A percentile compares a stretch with the other conserved stretches of the same genome.
These are phyloP conservation scores for Aspergillus felis DNA, from an alignment of 2,329 filamentous ascomycete genomes.

Conservation along the genomic window DNA sequence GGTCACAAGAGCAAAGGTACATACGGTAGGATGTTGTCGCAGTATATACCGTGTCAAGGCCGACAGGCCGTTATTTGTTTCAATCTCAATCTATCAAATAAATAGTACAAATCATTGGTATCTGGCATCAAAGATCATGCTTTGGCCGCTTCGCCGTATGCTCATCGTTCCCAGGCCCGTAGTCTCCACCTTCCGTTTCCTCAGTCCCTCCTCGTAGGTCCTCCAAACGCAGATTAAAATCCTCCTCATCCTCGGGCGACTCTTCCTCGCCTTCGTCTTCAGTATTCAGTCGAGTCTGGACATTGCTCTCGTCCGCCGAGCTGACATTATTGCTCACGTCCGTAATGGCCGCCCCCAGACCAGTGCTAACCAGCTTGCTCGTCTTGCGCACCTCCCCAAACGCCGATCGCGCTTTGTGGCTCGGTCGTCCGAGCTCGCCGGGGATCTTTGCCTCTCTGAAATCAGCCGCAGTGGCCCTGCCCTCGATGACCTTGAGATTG, in stretches of 20 bases:
- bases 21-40: not conserved
- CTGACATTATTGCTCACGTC: slow-evolving; percentile 24
- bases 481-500: slow-evolving; percentile 44
- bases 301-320: slow-evolving; percentile 16
- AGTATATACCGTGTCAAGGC: not conserved
- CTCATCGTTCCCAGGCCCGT: slow-evolving; percentile 13
- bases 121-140: slow-evolving; percentile 1
- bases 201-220: slow-evolving; percentile 25
- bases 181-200: slow-evolving; percentile 26
- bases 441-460: slow-evolving; percentile 26
- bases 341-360: slow-evolving; percentile 23
- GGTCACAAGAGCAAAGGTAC: not conserved
- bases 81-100: not conserved
- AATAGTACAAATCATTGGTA: not conserved
- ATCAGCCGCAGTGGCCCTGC: slow-evolving; percentile 23
- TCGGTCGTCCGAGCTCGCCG: slow-evolving; percentile 23
- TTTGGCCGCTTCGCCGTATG: slow-evolving; percentile 17
- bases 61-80: not conserved
- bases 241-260: slow-evolving; percentile 11
- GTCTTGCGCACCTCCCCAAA: slow-evolving; percentile 35
- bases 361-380: slow-evolving; percentile 38
- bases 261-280: slow-evolving; percentile 4
- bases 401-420: slow-evolving; percentile 14
- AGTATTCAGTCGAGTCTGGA: not conserved
- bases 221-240: slow-evolving; percentile 11